phyloP scores from a whole-genome alignment of 2,329 filamentous ascomycete genomes.

The Penicillium verrucosum region DNA sequence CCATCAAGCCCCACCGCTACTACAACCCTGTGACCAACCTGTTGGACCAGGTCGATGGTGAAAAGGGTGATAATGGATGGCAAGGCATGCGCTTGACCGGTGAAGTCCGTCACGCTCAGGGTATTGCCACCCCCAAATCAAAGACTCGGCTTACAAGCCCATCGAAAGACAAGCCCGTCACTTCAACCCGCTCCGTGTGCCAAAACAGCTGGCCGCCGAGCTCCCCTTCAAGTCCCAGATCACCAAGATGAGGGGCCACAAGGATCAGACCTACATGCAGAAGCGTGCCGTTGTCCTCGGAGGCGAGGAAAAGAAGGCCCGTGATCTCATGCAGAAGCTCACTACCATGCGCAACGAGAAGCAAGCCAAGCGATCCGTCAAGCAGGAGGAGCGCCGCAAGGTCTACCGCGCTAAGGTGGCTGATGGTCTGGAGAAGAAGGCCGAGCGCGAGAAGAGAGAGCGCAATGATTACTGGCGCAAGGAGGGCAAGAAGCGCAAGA shows the following conservation, averaged over 20 bases:
- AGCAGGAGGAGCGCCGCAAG: constrained; percentile 83
- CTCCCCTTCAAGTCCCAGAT: constrained; percentile 94
- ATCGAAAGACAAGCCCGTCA: constrained; percentile 61
- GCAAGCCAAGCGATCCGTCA: constrained; percentile 72
- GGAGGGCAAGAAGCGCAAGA: constrained; percentile 77
- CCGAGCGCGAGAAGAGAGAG: constrained; percentile 82
- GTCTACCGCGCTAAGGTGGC: constrained; percentile 80
- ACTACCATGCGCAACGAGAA: constrained; percentile 89
- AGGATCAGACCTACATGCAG: constrained; percentile 82
- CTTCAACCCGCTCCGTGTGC: constrained; percentile 65
- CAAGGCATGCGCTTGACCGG: constrained; percentile 91
- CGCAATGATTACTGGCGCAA: constrained; percentile 87
- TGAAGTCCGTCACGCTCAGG: constrained; percentile 75
- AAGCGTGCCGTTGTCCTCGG: constrained; percentile 87
- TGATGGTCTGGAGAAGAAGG: constrained; percentile 79
- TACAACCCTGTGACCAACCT: constrained; percentile 96
- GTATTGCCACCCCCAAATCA: constrained; percentile 69
- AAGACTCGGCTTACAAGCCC: constrained; percentile 79
- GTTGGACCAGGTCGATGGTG: constrained; percentile 55
- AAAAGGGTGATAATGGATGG: constrained; percentile 55
- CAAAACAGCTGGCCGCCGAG: constrained; percentile 61
- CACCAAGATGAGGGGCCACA: constrained; percentile 73
- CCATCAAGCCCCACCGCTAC: constrained; percentile 90
- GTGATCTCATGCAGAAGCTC: constrained; percentile 88
- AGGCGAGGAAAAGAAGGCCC: constrained; percentile 83